phyloP scores from a whole-genome alignment of 2,329 filamentous ascomycete genomes.

The Corniculantispora saksenae region DNA sequence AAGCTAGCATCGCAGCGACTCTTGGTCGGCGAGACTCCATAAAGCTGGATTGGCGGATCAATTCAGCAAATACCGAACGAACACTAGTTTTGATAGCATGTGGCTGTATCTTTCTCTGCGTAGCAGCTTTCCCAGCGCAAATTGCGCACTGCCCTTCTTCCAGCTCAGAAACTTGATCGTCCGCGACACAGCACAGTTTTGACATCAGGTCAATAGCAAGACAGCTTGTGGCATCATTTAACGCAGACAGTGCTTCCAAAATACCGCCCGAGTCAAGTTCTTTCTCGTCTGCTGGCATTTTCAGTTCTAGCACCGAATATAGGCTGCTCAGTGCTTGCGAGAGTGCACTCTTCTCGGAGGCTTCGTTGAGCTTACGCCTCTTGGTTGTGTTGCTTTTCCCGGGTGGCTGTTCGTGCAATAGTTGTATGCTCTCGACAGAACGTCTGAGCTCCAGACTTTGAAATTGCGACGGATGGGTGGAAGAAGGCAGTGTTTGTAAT shows the following conservation, averaged over 20 bases:
- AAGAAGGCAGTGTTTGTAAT: not conserved
- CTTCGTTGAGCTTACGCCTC: not conserved
- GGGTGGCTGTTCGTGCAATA: constrained; percentile 26
- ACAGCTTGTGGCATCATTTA: constrained; percentile 9
- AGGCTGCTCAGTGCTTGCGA: not conserved
- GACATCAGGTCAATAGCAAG: constrained; percentile 17
- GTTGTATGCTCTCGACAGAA: constrained; percentile 30
- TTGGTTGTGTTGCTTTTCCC: not conserved
- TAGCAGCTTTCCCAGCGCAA: not conserved
- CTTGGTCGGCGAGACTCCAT: constrained; percentile 60
- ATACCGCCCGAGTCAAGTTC: not conserved
- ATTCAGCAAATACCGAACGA: constrained; percentile 45
- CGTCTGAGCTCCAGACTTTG: constrained; percentile 30
- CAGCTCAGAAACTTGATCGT: not conserved
- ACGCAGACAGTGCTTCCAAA: constrained; percentile 3
- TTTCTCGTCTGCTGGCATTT: not conserved
- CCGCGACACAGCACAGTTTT: constrained; percentile 6
- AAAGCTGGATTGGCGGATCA: constrained; percentile 50
- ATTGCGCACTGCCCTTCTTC: constrained; percentile 1
- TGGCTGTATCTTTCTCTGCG: not conserved
- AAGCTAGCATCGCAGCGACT: constrained; percentile 69
- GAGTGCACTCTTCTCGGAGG: not conserved
- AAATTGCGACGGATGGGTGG: constrained; percentile 21
- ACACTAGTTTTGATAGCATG: constrained; percentile 37
- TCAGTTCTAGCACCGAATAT: constrained; percentile 3